These are phyloP conservation scores for Heterobasidion annosum DNA, from an alignment of 1,284 basidiomycete genomes.

Conservation along the genomic window DNA sequence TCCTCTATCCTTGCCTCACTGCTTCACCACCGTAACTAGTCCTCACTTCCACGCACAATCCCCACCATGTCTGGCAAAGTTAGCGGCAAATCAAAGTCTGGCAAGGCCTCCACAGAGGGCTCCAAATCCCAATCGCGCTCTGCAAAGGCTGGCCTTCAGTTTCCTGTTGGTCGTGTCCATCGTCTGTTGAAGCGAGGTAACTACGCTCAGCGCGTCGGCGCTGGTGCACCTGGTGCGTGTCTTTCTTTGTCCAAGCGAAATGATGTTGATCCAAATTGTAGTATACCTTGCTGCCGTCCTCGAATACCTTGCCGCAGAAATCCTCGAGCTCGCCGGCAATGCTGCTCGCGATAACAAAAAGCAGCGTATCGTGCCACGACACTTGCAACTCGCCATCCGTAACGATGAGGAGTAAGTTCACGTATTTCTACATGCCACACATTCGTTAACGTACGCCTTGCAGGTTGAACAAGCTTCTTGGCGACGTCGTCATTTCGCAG, in stretches of 20 bases:
- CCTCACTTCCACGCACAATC: conserved; percentile 4
- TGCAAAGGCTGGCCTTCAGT: conserved; percentile 75
- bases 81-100: conserved; percentile 50
- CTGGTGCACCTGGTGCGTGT: conserved; percentile 48
- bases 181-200: conserved; percentile 76
- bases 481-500: conserved; percentile 83
- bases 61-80: conserved; percentile 44
- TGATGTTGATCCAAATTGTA: conserved; percentile 14
- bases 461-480: conserved; percentile 68
- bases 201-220: conserved; percentile 55
- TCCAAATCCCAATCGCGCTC: conserved; percentile 65
- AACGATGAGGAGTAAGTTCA: conserved; percentile 70
- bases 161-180: conserved; percentile 91
- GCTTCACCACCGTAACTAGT: not conserved
- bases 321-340: conserved; percentile 71
- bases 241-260: conserved; percentile 19
- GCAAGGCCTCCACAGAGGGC: conserved; percentile 41
- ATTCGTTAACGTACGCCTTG: not conserved
- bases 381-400: conserved; percentile 84
- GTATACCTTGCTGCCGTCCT: conserved; percentile 72
- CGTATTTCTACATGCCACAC: conserved; percentile 62
- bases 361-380: conserved; percentile 88
- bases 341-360: conserved; percentile 67
- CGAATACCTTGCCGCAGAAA: conserved; percentile 68
- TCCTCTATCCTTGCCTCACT: conserved; percentile 3